Percentiles rank a stretch among this genome's conserved stretches.
Conservation (phyloP, 768 basidiomycete species). For the Mycena filopes region DNA sequence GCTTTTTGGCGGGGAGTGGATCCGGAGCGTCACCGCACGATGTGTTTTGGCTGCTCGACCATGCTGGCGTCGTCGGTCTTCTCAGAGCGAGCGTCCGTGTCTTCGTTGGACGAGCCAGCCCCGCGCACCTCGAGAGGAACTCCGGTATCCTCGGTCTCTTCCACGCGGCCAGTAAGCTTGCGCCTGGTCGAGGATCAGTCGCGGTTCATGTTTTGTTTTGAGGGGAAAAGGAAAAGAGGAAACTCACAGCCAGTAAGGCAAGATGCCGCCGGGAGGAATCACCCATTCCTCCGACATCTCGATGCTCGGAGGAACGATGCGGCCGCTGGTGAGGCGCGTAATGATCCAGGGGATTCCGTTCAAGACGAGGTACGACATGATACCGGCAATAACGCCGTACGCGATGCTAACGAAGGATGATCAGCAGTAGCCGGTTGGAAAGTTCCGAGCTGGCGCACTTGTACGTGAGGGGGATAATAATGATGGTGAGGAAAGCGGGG, state of each 20-base stretch:
- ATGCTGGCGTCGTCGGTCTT: slow-evolving; percentile 32
- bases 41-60: slow-evolving; percentile 18
- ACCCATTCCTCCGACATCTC: slow-evolving; percentile 76
- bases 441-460: slow-evolving; percentile 59
- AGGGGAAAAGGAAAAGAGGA: no score
- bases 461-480: slow-evolving; percentile 82
- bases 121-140: slow-evolving; percentile 30
- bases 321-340: slow-evolving; percentile 64
- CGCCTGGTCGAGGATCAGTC: slow-evolving; percentile 10
- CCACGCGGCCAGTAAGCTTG: slow-evolving; percentile 8
- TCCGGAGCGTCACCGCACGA: slow-evolving; percentile 15
- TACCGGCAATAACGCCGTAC: slow-evolving; percentile 88
- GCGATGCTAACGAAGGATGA: slow-evolving; percentile 67
- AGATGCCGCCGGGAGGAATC: slow-evolving; percentile 75
- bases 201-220: no score
- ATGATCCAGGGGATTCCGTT: slow-evolving; percentile 73
- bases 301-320: slow-evolving; percentile 71
- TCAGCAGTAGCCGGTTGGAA: slow-evolving; percentile 10
- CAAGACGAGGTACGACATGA: slow-evolving; percentile 74
- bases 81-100: slow-evolving; percentile 29
- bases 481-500: slow-evolving; percentile 84
- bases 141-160: slow-evolving; percentile 9
- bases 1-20: slow-evolving; percentile 5
- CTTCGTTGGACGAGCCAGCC: slow-evolving; percentile 12
- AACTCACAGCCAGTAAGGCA: slow-evolving; percentile 76